Conservation (phyloP, 805 yeast species). For the Suhomyces sp. region DNA sequence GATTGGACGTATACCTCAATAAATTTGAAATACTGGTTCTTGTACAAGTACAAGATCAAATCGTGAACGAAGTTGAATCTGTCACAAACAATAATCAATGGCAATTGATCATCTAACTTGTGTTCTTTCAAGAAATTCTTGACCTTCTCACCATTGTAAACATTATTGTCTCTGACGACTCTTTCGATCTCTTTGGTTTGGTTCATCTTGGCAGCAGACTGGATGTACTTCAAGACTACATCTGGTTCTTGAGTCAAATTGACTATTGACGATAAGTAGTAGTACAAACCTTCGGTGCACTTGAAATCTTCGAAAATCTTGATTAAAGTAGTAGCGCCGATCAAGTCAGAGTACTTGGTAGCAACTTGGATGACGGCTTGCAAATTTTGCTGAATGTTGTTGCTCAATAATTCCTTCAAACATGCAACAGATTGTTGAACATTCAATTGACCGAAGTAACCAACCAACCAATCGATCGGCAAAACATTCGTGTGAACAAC, state of each 20-base stretch:
- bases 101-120: constrained; percentile 90
- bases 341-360: constrained; percentile 89
- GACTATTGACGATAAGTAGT: constrained; percentile 89
- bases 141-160: constrained; percentile 95
- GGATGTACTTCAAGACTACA: constrained; percentile 94
- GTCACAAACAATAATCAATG: constrained; percentile 95
- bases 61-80: constrained; percentile 90
- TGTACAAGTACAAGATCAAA: constrained; percentile 87
- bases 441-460: constrained; percentile 88
- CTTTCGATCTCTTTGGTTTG: constrained; percentile 95
- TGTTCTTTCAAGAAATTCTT: constrained; percentile 96
- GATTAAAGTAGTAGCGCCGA: constrained; percentile 82
- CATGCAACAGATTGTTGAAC: constrained; percentile 91
- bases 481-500: constrained; percentile 81
- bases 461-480: constrained; percentile 91
- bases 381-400: constrained; percentile 78
- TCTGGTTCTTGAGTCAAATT: constrained; percentile 92
- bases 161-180: constrained; percentile 88
- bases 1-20: constrained; percentile 98
- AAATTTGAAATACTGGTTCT: constrained; percentile 92
- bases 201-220: constrained; percentile 86
- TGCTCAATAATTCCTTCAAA: constrained; percentile 78
- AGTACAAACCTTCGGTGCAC: constrained; percentile 90
- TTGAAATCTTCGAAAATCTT: constrained; percentile 91
- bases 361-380: constrained; percentile 96